These are phyloP conservation scores for Moringa oleifera DNA, from an alignment of 345 rosid genomes.

Conservation along the genomic window DNA sequence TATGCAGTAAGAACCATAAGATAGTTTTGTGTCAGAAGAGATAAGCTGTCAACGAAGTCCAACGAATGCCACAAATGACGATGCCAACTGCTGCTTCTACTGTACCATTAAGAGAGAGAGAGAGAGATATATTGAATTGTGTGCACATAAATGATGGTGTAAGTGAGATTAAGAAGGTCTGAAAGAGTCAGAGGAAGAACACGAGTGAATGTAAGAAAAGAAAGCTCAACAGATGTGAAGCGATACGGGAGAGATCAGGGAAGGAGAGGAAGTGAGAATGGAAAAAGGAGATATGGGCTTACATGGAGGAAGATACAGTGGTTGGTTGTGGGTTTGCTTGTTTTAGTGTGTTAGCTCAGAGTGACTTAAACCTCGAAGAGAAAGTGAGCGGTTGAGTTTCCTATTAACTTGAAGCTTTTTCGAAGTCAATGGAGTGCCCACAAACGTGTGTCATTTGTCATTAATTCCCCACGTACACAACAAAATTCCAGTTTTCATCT, in stretches of 20 bases:
- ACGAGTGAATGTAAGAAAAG: neutral
- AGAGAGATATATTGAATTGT: neutral
- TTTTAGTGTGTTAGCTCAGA: slow-evolving; percentile 29
- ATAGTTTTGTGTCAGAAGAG: slow-evolving; percentile 20
- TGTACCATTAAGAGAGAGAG: slow-evolving; percentile 26
- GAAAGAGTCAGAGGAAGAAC: slow-evolving; percentile 31
- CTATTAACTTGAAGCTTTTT: slow-evolving; percentile 13
- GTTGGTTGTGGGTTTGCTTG: slow-evolving; percentile 28
- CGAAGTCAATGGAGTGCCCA: slow-evolving; percentile 28
- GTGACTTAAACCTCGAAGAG: slow-evolving; percentile 14
- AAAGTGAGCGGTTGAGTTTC: slow-evolving; percentile 36
- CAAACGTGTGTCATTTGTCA: slow-evolving; percentile 14
- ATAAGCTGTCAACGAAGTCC: slow-evolving; percentile 15
- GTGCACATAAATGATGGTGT: slow-evolving; percentile 6
- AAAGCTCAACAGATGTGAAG: slow-evolving; percentile 1
- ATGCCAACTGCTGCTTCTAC: slow-evolving; percentile 9
- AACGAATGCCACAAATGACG: no score
- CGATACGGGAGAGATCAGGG: neutral
- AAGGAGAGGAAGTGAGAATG: slow-evolving; percentile 1
- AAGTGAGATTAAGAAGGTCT: slow-evolving; percentile 24
- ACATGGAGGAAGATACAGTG: slow-evolving; percentile 27
- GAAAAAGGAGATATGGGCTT: neutral
- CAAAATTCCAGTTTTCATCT: no score
- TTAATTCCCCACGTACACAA: neutral
- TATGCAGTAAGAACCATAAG: slow-evolving; percentile 19